Evolutionary conservation across 2,329 filamentous ascomycete species (phyloP).

Genomic region (Fusarium globosum): DNA sequence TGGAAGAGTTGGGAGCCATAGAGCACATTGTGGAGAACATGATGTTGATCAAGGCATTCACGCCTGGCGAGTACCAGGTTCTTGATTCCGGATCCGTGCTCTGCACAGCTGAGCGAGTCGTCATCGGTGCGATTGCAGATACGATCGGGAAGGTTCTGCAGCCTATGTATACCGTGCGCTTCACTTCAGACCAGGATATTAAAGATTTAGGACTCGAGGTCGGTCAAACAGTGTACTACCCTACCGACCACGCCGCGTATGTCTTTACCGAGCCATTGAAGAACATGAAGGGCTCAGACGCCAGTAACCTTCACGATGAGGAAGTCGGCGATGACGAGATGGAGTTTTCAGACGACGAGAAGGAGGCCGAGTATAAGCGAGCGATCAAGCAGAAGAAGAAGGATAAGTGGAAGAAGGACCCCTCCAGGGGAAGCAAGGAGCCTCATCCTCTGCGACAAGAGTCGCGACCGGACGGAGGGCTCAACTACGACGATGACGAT

Average conservation of each 20-base stretch:
- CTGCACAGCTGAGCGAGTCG: conserved; percentile 77
- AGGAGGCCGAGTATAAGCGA: conserved; percentile 84
- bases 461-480: conserved; percentile 54
- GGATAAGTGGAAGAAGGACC: conserved; percentile 58
- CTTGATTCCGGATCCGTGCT: conserved; percentile 87
- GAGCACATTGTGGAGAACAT: conserved; percentile 83
- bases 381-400: conserved; percentile 75
- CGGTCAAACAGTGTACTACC: conserved; percentile 81
- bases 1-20: conserved; percentile 79
- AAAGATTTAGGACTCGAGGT: conserved; percentile 72
- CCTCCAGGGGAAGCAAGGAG: conserved; percentile 51
- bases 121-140: conserved; percentile 86
- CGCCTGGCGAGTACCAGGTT: conserved; percentile 84
- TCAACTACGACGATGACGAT: conserved; percentile 76
- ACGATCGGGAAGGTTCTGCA: conserved; percentile 87
- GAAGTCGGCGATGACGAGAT: conserved; percentile 87
- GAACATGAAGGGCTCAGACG: conserved; percentile 87
- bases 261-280: conserved; percentile 89
- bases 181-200: conserved; percentile 76
- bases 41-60: conserved; percentile 81
- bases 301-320: conserved; percentile 94
- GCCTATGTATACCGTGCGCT: conserved; percentile 86
- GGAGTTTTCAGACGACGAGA: conserved; percentile 97
- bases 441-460: conserved; percentile 57
- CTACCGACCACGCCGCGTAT: conserved; percentile 79